Base-by-base conservation (phyloP, 352 stramenopile genomes). In the Phytopythium helicoides region DNA sequence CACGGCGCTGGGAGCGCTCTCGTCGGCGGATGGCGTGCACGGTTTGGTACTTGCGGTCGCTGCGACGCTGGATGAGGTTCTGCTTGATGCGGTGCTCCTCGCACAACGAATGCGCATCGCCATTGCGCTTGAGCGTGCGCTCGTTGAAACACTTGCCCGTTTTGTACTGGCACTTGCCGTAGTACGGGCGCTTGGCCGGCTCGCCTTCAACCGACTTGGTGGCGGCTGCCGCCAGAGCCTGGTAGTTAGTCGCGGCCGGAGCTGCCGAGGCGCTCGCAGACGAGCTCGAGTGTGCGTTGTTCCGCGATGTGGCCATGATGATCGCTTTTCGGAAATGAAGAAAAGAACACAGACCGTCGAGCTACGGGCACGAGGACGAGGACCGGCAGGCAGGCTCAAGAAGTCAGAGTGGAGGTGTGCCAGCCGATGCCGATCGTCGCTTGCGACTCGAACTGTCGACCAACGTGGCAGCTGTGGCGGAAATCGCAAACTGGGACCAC, bases 121-220 rank as follows among this genome's bases (percentile, higher is more conserved):
- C 84, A 36, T 92, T 92, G 64, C 80, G 80, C 73, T 92, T 92
- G 59, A 89, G 68, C 21, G 84, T 87, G 52, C 84, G 81, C 56
- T 92, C 81, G 44, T 94, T 94, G 54, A 88, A 89, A 63, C 84
- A 94, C 58, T 94, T 94, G 65, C 84, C 80, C 23, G 84, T 92
- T 58, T 94, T 91, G 75, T 94, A 94, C 64, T 90, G 76, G 57
- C 81, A 94, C 58, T 92, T 94, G 62, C 81, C 81, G 23, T 76
- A 76, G 65, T 88, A 89, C 38, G 62, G 45, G 0, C 77, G 72
- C 37, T 58, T 62, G 14, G 39, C 16, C 0, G 31, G 6, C 37
- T 60, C 26, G 46, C 52, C 45, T 21, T 28, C 45, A n/a, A 51
- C 45, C 28, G 45, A 25, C 28, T 40, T 50, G 51, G 39, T 35